phyloP scores from a whole-genome alignment of 202 grass and related monocot genomes.

The Saccharum hybrid region DNA sequence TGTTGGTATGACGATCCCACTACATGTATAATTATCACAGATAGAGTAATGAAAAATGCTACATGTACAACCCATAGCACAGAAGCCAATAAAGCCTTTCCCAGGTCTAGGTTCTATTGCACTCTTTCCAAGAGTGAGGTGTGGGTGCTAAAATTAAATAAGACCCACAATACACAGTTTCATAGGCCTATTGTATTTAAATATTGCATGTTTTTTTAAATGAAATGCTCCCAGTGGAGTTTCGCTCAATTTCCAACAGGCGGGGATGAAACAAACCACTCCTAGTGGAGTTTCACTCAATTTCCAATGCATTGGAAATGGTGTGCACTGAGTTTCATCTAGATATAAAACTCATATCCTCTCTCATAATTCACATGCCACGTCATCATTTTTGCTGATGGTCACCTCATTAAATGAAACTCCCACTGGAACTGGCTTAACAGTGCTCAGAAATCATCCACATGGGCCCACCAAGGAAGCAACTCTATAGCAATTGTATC shows the following conservation, averaged over 20 bases:
- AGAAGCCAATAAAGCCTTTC: not conserved
- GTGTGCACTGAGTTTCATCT: too few species aligned
- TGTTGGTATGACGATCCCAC: not conserved
- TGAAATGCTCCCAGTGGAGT: not conserved
- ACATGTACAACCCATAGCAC: not conserved
- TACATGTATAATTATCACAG: conserved; percentile 7
- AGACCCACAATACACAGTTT: not conserved
- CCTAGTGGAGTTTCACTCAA: too few species aligned
- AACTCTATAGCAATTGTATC: not conserved
- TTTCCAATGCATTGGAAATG: too few species aligned
- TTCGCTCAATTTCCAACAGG: too few species aligned
- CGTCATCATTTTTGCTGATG: not conserved
- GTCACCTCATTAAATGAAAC: not conserved
- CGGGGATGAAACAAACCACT: too few species aligned
- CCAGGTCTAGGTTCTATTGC: not conserved
- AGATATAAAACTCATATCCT: too few species aligned
- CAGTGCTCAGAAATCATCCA: not conserved
- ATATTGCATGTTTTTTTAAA: not conserved
- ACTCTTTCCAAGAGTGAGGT: not conserved
- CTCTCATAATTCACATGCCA: too few species aligned
- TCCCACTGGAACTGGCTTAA: not conserved
- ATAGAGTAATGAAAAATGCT: not conserved
- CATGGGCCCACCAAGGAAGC: not conserved
- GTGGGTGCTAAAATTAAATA: not conserved
- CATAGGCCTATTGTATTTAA: not conserved